Conservation (phyloP, 805 yeast genomes). For the Candida odintsovae region DNA sequence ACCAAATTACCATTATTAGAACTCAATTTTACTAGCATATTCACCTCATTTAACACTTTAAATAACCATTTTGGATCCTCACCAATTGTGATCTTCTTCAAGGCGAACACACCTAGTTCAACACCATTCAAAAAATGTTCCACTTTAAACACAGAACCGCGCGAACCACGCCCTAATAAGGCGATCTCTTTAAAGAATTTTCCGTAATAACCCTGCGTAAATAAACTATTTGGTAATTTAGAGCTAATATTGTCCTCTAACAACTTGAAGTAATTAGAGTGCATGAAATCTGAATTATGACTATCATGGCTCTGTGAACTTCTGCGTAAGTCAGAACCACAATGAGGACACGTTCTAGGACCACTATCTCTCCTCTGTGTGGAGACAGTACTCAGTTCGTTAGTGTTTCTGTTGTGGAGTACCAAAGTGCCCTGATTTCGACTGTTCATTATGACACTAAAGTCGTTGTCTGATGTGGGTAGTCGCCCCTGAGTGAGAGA, state of each 20-base stretch:
- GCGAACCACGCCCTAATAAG: slow-evolving; percentile 73
- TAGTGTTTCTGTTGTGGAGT: slow-evolving; percentile 5
- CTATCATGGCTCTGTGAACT: not conserved
- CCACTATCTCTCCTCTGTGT: not conserved
- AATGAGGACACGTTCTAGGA: slow-evolving; percentile 6
- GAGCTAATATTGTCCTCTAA: slow-evolving; percentile 14
- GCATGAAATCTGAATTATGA: slow-evolving; percentile 5
- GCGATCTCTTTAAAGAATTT: slow-evolving; percentile 61
- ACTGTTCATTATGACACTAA: slow-evolving; percentile 1
- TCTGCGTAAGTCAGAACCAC: slow-evolving; percentile 3
- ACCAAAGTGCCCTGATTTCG: slow-evolving; percentile 3
- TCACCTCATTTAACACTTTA: slow-evolving; percentile 72
- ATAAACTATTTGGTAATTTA: slow-evolving; percentile 47
- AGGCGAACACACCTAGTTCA: slow-evolving; percentile 73
- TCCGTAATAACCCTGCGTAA: slow-evolving; percentile 77
- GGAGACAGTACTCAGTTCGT: slow-evolving; percentile 6
- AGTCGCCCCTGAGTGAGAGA: not conserved
- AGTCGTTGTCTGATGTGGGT: not conserved
- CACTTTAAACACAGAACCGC: slow-evolving; percentile 80
- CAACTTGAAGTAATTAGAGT: slow-evolving; percentile 16
- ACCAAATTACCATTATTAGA: slow-evolving; percentile 58
- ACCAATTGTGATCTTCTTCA: slow-evolving; percentile 82
- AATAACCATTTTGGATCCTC: slow-evolving; percentile 63
- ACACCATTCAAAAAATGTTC: slow-evolving; percentile 72
- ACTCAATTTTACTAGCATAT: slow-evolving; percentile 48